phyloP scores from a whole-genome alignment of 1,284 basidiomycete species.

The Rhodotorula sp. region DNA sequence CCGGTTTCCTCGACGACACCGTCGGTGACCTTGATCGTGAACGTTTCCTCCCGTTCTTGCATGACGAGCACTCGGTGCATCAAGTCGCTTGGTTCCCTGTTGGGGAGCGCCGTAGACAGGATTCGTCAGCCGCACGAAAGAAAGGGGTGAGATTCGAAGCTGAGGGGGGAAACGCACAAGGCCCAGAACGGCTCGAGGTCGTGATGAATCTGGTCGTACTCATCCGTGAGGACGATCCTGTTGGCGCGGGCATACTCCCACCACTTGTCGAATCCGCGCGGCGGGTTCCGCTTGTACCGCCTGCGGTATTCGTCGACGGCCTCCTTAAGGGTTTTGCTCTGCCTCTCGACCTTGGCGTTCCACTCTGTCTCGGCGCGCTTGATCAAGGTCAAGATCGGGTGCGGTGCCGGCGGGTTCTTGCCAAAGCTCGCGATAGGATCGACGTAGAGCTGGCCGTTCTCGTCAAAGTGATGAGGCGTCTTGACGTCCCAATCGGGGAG shows the following conservation, averaged over 20 bases:
- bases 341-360: constrained; percentile 51
- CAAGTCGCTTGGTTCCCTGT: constrained; percentile 37
- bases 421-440: constrained; percentile 31
- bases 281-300: constrained; percentile 52
- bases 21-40: constrained; percentile 42
- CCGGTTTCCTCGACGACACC: constrained; percentile 34
- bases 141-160: no score
- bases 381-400: constrained; percentile 51
- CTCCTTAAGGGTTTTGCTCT: constrained; percentile 54
- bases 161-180: constrained; percentile 23
- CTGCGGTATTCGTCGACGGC: constrained; percentile 53
- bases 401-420: constrained; percentile 19
- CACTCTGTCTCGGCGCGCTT: constrained; percentile 53
- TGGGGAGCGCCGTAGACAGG: neutral
- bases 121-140: neutral
- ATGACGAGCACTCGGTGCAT: constrained; percentile 41
- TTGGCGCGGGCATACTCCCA: constrained; percentile 42
- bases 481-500: constrained; percentile 17
- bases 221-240: constrained; percentile 43
- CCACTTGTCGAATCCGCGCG: constrained; percentile 47
- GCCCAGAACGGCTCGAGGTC: constrained; percentile 43
- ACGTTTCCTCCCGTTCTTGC: constrained; percentile 44
- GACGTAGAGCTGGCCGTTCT: constrained; percentile 40
- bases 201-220: constrained; percentile 44
- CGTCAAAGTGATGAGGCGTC: constrained; percentile 27